phyloP scores from a whole-genome alignment of 495 filamentous ascomycete genomes.

The Delitschia confertaspora region DNA sequence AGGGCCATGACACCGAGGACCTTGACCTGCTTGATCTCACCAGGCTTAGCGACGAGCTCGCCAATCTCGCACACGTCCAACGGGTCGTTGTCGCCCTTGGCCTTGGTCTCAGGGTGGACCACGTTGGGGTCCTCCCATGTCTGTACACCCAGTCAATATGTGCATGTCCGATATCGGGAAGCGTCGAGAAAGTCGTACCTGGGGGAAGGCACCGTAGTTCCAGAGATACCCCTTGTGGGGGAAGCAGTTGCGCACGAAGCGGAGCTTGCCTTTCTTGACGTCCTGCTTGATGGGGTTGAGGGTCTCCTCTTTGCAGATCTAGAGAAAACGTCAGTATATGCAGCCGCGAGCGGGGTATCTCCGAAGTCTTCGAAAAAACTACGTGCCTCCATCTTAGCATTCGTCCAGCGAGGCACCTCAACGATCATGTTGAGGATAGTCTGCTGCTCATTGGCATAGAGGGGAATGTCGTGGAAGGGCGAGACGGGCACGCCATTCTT shows the following conservation, averaged over 20 bases:
- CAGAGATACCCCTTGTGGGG: slow-evolving; percentile 99
- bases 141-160: slow-evolving; percentile 39
- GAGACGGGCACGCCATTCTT: slow-evolving; percentile 90
- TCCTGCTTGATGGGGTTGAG: slow-evolving; percentile 97
- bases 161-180: slow-evolving; percentile 22
- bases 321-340: slow-evolving; percentile 22
- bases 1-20: slow-evolving; percentile 98
- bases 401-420: slow-evolving; percentile 98
- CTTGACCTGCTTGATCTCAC: slow-evolving; percentile 99
- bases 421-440: slow-evolving; percentile 98
- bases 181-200: slow-evolving; percentile 49
- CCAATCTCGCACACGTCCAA: slow-evolving; percentile 99
- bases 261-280: slow-evolving; percentile 84
- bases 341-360: neutral
- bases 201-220: slow-evolving; percentile 99
- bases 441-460: slow-evolving; percentile 90
- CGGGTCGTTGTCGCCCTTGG: slow-evolving; percentile 99
- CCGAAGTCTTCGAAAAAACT: neutral
- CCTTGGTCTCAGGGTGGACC: slow-evolving; percentile 97
- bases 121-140: slow-evolving; percentile 98
- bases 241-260: slow-evolving; percentile 99
- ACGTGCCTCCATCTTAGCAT: slow-evolving; percentile 93
- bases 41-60: slow-evolving; percentile 87
- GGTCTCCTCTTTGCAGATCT: slow-evolving; percentile 96
- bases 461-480: slow-evolving; percentile 96